Percentiles rank a stretch among this genome's conserved stretches.
Conservation (phyloP, 2,329 filamentous ascomycete species). For the Ophioceras dolichostomum region DNA sequence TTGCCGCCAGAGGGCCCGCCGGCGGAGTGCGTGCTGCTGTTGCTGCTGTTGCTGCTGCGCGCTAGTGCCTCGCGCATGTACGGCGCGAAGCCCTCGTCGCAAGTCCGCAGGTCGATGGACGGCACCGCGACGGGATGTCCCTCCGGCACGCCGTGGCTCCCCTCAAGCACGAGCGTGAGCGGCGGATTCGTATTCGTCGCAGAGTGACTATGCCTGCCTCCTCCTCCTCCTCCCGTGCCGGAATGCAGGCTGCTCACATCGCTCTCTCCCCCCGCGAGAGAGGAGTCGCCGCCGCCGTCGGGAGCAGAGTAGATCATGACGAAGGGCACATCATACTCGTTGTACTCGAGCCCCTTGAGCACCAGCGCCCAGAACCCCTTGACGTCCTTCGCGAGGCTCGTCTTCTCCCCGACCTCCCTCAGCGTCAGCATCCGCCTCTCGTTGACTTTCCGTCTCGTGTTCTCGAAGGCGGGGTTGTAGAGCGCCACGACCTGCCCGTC, state of each 20-base stretch:
- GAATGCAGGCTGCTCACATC: constrained; percentile 63
- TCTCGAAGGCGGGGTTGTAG: constrained; percentile 74
- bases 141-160: constrained; percentile 53
- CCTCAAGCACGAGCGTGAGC: constrained; percentile 58
- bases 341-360: constrained; percentile 55
- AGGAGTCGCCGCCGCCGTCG: constrained; percentile 53
- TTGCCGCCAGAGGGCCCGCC: too few relatives aligned
- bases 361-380: constrained; percentile 64
- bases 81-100: constrained; percentile 61
- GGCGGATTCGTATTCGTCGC: constrained; percentile 34
- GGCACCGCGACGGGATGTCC: constrained; percentile 49
- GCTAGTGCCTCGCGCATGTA: constrained; percentile 65
- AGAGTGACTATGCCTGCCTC: too few relatives aligned
- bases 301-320: constrained; percentile 63
- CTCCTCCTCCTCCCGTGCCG: too few relatives aligned
- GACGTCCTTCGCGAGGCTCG: constrained; percentile 58
- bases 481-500: constrained; percentile 65
- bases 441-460: constrained; percentile 65
- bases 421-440: constrained; percentile 71
- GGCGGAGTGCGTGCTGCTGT: too few relatives aligned
- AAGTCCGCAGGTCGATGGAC: constrained; percentile 55
- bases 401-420: constrained; percentile 65
- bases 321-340: constrained; percentile 66
- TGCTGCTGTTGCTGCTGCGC: constrained; percentile 47
- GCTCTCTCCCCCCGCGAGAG: too few relatives aligned